Percentiles rank a stretch among this genome's conserved stretches.
Evolutionary conservation across 2,329 filamentous ascomycete species (phyloP).

Genomic region (Cytospora leucostoma): DNA sequence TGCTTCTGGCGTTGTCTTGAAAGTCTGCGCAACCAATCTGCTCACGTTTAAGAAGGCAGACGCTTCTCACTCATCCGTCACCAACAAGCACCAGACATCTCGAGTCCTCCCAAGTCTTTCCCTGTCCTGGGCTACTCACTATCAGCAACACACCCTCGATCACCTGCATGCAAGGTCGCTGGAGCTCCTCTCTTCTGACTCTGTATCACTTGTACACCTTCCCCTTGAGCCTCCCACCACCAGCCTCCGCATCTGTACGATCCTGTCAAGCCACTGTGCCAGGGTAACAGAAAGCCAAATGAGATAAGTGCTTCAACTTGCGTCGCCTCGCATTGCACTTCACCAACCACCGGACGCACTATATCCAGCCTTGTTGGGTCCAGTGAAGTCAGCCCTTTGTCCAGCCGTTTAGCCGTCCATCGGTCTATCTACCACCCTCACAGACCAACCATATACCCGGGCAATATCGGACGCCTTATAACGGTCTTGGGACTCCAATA

Average conservation of each 20-base stretch:
- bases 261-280: slow-evolving; percentile 30
- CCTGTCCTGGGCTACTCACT: slow-evolving; percentile 5
- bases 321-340: slow-evolving; percentile 20
- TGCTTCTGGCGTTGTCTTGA: slow-evolving; percentile 46
- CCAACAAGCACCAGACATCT: slow-evolving; percentile 24
- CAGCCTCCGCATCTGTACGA: slow-evolving; percentile 27
- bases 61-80: slow-evolving; percentile 30
- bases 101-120: slow-evolving; percentile 23
- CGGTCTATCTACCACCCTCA: slow-evolving; percentile 15
- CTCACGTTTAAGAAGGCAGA: slow-evolving; percentile 33
- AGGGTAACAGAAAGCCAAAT: slow-evolving; percentile 26
- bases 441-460: slow-evolving; percentile 13
- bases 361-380: slow-evolving; percentile 8
- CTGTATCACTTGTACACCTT: slow-evolving; percentile 29
- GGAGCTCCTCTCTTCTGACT: slow-evolving; percentile 17
- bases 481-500: neutral
- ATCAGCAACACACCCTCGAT: slow-evolving; percentile 17
- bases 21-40: slow-evolving; percentile 44
- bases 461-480: slow-evolving; percentile 13
- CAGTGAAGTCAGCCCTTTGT: slow-evolving; percentile 6
- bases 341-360: slow-evolving; percentile 16
- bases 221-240: slow-evolving; percentile 28
- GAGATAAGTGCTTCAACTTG: slow-evolving; percentile 25
- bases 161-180: slow-evolving; percentile 18
- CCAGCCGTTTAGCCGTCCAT: slow-evolving; percentile 7